Conservation (phyloP, 495 filamentous ascomycete species). For the Hyaloscypha hepaticicola region DNA sequence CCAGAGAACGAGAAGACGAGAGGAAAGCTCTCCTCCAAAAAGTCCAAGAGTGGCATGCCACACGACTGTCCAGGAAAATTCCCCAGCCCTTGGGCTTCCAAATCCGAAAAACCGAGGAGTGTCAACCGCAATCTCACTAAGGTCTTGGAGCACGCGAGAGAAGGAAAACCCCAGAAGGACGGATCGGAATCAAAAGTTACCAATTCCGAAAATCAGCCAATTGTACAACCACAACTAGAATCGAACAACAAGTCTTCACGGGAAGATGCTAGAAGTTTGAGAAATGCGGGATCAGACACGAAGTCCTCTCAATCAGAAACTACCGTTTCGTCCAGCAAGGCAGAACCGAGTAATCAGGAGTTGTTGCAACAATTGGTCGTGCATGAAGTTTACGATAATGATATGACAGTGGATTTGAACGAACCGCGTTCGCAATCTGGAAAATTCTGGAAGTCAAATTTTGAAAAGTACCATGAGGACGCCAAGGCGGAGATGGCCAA, state of each 20-base stretch:
- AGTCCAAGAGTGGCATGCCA: slow-evolving; percentile 48
- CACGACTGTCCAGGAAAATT: slow-evolving; percentile 59
- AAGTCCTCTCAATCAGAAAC: slow-evolving; percentile 13
- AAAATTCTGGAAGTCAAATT: slow-evolving; percentile 91
- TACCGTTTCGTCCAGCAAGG: slow-evolving; percentile 24
- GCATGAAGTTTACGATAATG: slow-evolving; percentile 41
- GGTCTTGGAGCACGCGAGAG: slow-evolving; percentile 45
- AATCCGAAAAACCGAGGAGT: slow-evolving; percentile 13
- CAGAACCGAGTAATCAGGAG: slow-evolving; percentile 21
- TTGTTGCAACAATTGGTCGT: slow-evolving; percentile 14
- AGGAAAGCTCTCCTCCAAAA: slow-evolving; percentile 21
- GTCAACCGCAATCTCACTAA: slow-evolving; percentile 47
- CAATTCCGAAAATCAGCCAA: not conserved
- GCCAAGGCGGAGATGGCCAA: slow-evolving; percentile 78
- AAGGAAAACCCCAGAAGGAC: slow-evolving; percentile 31
- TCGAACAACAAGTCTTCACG: slow-evolving; percentile 11
- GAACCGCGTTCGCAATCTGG: slow-evolving; percentile 82
- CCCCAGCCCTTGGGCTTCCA: slow-evolving; percentile 61
- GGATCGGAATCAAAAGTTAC: slow-evolving; percentile 15
- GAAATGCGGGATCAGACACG: not conserved
- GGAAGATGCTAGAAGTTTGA: not conserved
- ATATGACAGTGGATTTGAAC: slow-evolving; percentile 74
- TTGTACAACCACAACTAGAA: not conserved
- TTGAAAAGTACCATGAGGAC: slow-evolving; percentile 75
- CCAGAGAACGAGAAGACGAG: slow-evolving; percentile 23